These are phyloP conservation scores for Suillus weaverae DNA, from an alignment of 768 basidiomycete species.

Conservation along the genomic window DNA sequence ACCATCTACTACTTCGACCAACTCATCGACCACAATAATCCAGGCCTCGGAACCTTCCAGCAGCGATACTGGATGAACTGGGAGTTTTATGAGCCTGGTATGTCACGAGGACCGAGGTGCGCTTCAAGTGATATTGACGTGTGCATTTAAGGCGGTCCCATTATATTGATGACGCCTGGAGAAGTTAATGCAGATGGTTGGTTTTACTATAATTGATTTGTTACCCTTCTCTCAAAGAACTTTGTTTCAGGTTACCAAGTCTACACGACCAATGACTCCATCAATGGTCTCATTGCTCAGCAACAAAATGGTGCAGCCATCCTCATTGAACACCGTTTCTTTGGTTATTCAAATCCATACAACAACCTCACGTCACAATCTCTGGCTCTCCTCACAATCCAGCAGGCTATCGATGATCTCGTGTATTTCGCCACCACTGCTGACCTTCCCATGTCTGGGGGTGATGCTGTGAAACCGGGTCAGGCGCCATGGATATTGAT, in stretches of 20 bases:
- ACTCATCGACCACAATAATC: not conserved
- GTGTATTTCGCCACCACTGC: constrained; percentile 72
- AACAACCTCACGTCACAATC: constrained; percentile 58
- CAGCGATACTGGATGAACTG: constrained; percentile 1
- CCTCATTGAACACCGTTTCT: constrained; percentile 73
- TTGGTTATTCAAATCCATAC: constrained; percentile 69
- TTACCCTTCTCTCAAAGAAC: not conserved
- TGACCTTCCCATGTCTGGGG: constrained; percentile 64
- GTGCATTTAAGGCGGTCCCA: not conserved
- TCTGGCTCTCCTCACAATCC: constrained; percentile 60
- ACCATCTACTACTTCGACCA: not conserved
- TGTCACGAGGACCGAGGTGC: not conserved
- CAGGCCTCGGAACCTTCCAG: not conserved
- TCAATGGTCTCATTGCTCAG: constrained; percentile 46
- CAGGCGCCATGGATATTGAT: constrained; percentile 43
- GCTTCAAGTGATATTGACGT: not conserved
- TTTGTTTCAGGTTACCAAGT: constrained; percentile 29
- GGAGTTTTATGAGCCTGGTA: not conserved
- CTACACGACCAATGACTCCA: constrained; percentile 63
- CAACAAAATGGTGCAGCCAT: constrained; percentile 53
- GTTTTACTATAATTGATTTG: not conserved
- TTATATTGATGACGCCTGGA: not conserved
- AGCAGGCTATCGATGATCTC: constrained; percentile 74
- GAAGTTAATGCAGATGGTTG: not conserved
- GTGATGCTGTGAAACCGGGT: constrained; percentile 58